Evolutionary conservation across 805 yeast species (phyloP), one percentile per base, ranked within the genome.

Genomic region (Kregervanrija pseudodelftensis): DNA sequence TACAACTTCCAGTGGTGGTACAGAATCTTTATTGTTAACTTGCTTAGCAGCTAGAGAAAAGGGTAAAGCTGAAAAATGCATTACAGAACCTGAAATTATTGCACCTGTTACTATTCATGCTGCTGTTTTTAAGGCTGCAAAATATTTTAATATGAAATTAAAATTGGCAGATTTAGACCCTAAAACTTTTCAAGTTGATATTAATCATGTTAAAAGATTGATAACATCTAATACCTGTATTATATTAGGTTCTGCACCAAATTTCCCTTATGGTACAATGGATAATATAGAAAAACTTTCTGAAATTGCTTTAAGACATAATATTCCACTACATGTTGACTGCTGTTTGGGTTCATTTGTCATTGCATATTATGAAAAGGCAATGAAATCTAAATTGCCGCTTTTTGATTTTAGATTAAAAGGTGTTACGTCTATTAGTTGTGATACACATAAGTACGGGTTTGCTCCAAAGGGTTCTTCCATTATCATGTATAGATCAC

Each of bases 371-470:
- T 51, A 52, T 32, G 80, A 77, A 47, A 76, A 76, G 46, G 76
- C 88, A 2, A 48, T 56, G 38, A 49, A 48, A 13, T 60, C 55
- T 11, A 51, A 53, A 5, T 49, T 63, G 4, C 83, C 85, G 5
- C 28, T 39, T 28, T 90, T 91, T 65, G 98, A 93, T 61, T 91
- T 91, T 67, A 69, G 91, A 51, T 72, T 88, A 2, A 83, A 87
- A 1, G 93, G 93, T 31, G 98, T 93, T n/a, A 93, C 98, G 1
- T 89, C 97, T 2, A 91, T 91, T 46, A 86, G 96, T n/a, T 93
- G 98, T 66, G 99, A 91, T 62, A 91, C 99, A n/a, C 99, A 91
- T 70, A 91, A 91, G 64, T 91, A 91, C 59, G 99, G 98, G 1
- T 93, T 91, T 72, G 97, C 98, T 8, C 99, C 99, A 35, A 91